These are phyloP conservation scores for Balamuthia mandrillaris DNA, from an alignment of 208 protist genomes.

Conservation along the genomic window DNA sequence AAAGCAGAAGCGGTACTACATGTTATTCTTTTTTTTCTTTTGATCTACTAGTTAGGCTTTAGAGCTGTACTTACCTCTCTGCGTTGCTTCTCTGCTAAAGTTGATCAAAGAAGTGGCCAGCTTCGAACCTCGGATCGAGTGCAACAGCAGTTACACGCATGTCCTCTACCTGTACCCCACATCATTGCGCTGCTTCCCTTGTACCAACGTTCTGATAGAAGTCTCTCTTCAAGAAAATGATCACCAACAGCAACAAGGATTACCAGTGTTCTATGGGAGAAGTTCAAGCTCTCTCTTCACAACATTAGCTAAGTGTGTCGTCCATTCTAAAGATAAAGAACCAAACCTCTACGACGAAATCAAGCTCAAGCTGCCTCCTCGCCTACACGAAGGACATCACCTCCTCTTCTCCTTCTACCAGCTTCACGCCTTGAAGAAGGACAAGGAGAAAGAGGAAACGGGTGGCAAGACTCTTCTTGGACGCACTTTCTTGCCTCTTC, in stretches of 20 bases:
- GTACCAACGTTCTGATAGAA: not conserved
- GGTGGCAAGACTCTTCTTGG: not conserved
- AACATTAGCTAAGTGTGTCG: not conserved
- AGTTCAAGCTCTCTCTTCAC: not conserved
- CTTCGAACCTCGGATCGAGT: not conserved
- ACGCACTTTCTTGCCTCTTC: not conserved
- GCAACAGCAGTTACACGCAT: not conserved
- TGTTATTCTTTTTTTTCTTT: too few relatives aligned
- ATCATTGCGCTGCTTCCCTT: not conserved
- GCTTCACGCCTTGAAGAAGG: slow-evolving; percentile 21
- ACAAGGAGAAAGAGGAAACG: not conserved
- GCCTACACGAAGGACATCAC: slow-evolving; percentile 35
- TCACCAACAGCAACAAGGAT: not conserved
- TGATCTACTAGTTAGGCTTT: too few relatives aligned
- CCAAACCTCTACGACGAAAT: slow-evolving; percentile 43
- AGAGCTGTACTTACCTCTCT: too few relatives aligned
- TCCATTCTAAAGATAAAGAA: not conserved
- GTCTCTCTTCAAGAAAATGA: not conserved
- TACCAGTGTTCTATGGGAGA: not conserved
- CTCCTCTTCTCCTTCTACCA: slow-evolving; percentile 62
- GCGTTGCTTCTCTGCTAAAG: too few relatives aligned
- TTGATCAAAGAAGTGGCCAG: not conserved
- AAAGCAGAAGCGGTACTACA: too few relatives aligned
- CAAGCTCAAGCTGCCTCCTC: slow-evolving; percentile 48
- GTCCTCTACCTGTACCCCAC: slow-evolving; percentile 1